Evolutionary conservation across 306 rosid genomes (phyloP).

Genomic region (Prinsepia uniflora): DNA sequence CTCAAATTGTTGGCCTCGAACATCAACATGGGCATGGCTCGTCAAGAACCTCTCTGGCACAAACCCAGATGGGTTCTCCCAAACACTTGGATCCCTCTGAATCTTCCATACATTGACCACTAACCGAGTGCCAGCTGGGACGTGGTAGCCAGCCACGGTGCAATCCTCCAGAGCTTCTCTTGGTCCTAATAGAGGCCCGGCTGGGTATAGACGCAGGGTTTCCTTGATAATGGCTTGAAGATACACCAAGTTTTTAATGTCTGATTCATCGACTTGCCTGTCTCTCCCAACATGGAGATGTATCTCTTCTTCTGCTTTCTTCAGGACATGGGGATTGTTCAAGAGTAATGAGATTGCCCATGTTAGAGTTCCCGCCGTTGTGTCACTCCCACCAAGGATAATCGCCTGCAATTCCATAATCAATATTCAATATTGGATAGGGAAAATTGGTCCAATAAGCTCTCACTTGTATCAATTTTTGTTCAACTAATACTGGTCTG

Average conservation of each 20-base stretch:
- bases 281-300: conserved; percentile 42
- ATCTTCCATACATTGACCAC: conserved; percentile 54
- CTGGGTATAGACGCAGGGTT: conserved; percentile 47
- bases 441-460: too few relatives aligned
- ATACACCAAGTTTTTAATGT: conserved; percentile 34
- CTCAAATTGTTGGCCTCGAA: conserved; percentile 47
- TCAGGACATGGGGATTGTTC: conserved; percentile 31
- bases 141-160: conserved; percentile 36
- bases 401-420: conserved; percentile 27
- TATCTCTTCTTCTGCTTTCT: conserved; percentile 49
- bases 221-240: conserved; percentile 52
- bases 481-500: too few relatives aligned
- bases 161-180: conserved; percentile 56
- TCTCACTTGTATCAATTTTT: too few relatives aligned
- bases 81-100: conserved; percentile 55
- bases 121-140: conserved; percentile 44
- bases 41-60: conserved; percentile 47
- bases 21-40: conserved; percentile 29
- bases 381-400: conserved; percentile 53
- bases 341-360: conserved; percentile 59
- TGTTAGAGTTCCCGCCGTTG: conserved; percentile 38
- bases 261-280: conserved; percentile 45
- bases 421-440: too few relatives aligned
- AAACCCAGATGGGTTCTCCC: conserved; percentile 42
- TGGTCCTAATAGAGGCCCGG: conserved; percentile 47